Evolutionary conservation across 495 filamentous ascomycete species (phyloP).

Genomic region (Talaromyces adpressus): DNA sequence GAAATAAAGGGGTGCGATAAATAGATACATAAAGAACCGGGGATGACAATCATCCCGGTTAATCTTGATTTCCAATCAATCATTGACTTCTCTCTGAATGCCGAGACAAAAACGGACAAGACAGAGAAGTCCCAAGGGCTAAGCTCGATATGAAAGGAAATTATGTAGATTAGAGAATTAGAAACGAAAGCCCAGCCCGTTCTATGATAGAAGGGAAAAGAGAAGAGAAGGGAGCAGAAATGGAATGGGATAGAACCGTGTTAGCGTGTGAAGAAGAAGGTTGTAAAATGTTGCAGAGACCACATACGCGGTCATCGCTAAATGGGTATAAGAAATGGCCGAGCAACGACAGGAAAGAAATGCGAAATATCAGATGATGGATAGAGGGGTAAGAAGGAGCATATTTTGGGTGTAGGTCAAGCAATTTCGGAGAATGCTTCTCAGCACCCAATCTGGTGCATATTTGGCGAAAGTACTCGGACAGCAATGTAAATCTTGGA

Average conservation of each 20-base stretch:
- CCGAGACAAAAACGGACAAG: background rate
- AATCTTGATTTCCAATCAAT: background rate
- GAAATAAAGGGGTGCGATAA: background rate
- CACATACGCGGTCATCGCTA: conserved; percentile 2
- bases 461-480: background rate
- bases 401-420: background rate
- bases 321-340: conserved; percentile 10
- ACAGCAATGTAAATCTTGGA: background rate
- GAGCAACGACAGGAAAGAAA: background rate
- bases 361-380: background rate
- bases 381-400: background rate
- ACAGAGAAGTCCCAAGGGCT: background rate
- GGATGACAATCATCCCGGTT: background rate
- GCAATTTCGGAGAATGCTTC: background rate
- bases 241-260: background rate
- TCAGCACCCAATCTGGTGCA: background rate
- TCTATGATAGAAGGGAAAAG: background rate
- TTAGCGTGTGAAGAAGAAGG: background rate
- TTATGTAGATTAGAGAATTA: conserved; percentile 5
- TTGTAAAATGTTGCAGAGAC: conserved; percentile 3
- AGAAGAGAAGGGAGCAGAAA: background rate
- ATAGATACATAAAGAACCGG: background rate
- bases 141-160: background rate
- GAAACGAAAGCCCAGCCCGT: background rate
- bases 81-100: background rate